phyloP scores from a whole-genome alignment of 129 eudicot genomes.

The Flaveria ramosissima region DNA sequence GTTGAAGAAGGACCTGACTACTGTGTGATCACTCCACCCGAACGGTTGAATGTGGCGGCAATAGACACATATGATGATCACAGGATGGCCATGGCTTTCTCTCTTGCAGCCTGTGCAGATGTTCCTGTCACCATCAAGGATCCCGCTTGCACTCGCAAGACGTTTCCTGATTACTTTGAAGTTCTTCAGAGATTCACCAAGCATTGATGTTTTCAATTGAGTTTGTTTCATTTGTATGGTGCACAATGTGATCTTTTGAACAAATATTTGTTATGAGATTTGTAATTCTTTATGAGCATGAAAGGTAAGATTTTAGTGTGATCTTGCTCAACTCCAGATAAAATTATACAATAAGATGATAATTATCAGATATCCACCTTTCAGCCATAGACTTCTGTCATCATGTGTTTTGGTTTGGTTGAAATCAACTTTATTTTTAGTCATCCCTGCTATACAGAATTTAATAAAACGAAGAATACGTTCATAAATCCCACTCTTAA shows the following conservation, averaged over 20 bases:
- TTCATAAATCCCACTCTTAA: no score
- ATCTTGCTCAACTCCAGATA: conserved; percentile 11
- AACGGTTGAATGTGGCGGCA: conserved; percentile 68
- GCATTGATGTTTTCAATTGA: conserved; percentile 38
- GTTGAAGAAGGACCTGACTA: conserved; percentile 97
- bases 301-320: conserved; percentile 20
- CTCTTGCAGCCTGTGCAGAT: conserved; percentile 94
- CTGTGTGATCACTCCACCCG: conserved; percentile 92
- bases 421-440: not conserved
- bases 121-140: conserved; percentile 94
- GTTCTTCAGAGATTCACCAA: conserved; percentile 70
- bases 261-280: conserved; percentile 11
- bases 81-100: conserved; percentile 97
- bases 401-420: not conserved
- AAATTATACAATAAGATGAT: not conserved
- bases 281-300: conserved; percentile 18
- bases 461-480: no score
- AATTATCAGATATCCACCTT: not conserved
- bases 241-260: conserved; percentile 31
- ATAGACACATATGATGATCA: conserved; percentile 95
- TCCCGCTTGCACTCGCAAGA: conserved; percentile 90
- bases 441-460: no score
- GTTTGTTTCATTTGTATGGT: conserved; percentile 20
- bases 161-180: conserved; percentile 94
- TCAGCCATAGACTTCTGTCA: not conserved